Percentiles rank a stretch among this genome's conserved stretches.
Conservation (phyloP, 1,284 basidiomycete genomes). For the Trichosporon inkin region DNA sequence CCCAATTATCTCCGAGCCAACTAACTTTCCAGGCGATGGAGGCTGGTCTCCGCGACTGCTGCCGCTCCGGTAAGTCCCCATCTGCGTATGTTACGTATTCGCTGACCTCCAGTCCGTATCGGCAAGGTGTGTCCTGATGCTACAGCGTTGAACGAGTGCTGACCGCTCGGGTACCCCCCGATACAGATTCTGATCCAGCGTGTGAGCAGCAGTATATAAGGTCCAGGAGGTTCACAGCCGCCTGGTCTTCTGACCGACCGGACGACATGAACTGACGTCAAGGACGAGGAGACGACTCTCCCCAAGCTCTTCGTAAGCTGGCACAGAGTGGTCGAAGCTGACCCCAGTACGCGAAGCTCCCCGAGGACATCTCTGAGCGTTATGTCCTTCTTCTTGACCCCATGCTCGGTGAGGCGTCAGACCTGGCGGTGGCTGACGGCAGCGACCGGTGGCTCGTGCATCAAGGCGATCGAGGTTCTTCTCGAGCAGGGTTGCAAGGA, state of each 20-base stretch:
- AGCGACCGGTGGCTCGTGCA: slow-evolving; percentile 96
- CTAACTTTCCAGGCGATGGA: slow-evolving; percentile 72
- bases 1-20: background rate
- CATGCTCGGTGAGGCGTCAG: slow-evolving; percentile 72
- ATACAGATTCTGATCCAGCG: slow-evolving; percentile 82
- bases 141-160: slow-evolving; percentile 14
- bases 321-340: background rate
- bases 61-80: slow-evolving; percentile 53
- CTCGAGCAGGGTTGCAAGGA: slow-evolving; percentile 76
- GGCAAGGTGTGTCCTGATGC: slow-evolving; percentile 42
- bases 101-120: slow-evolving; percentile 41
- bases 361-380: slow-evolving; percentile 83
- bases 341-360: slow-evolving; percentile 65
- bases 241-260: background rate
- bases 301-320: slow-evolving; percentile 69
- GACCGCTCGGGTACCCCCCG: slow-evolving; percentile 22
- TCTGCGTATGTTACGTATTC: slow-evolving; percentile 17
- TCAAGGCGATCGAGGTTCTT: slow-evolving; percentile 94
- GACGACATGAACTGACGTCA: background rate
- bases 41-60: slow-evolving; percentile 87
- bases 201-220: slow-evolving; percentile 52
- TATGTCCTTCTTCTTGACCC: slow-evolving; percentile 95
- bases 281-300: slow-evolving; percentile 87
- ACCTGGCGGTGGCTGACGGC: slow-evolving; percentile 10
- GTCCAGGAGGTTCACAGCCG: background rate